Conservation (phyloP, 2,329 filamentous ascomycete genomes). For the Paecilomyces formosus region DNA sequence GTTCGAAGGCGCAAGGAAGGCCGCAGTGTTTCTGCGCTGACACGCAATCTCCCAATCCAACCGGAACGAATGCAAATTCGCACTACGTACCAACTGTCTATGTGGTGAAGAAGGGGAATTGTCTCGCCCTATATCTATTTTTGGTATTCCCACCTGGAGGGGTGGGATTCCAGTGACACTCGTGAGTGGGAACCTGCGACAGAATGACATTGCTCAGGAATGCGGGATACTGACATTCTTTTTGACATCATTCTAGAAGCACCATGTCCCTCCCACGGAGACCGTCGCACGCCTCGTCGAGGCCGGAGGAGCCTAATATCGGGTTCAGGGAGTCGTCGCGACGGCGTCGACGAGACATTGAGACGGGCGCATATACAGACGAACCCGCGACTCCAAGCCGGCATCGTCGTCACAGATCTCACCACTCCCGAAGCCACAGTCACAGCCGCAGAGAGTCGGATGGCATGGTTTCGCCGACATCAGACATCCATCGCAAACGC, state of each 20-base stretch:
- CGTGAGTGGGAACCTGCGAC: neutral
- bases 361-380: slow-evolving; percentile 49
- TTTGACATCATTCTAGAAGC: slow-evolving; percentile 6
- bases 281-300: slow-evolving; percentile 56
- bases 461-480: slow-evolving; percentile 33
- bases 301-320: slow-evolving; percentile 51
- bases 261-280: slow-evolving; percentile 49
- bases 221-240: slow-evolving; percentile 6
- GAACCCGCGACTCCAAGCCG: slow-evolving; percentile 26
- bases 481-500: slow-evolving; percentile 60
- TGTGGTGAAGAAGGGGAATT: neutral
- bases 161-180: slow-evolving; percentile 1
- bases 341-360: slow-evolving; percentile 63
- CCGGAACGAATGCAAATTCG: neutral
- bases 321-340: slow-evolving; percentile 62
- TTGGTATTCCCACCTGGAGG: neutral
- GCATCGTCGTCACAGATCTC: slow-evolving; percentile 33
- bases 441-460: slow-evolving; percentile 42
- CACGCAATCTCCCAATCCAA: neutral
- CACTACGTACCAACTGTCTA: neutral
- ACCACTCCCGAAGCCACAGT: slow-evolving; percentile 38
- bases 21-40: neutral
- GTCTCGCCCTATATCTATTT: neutral
- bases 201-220: slow-evolving; percentile 1
- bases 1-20: neutral